Evolutionary conservation across 2,329 filamentous ascomycete genomes (phyloP).

Genomic region (Aspergillus sergii): DNA sequence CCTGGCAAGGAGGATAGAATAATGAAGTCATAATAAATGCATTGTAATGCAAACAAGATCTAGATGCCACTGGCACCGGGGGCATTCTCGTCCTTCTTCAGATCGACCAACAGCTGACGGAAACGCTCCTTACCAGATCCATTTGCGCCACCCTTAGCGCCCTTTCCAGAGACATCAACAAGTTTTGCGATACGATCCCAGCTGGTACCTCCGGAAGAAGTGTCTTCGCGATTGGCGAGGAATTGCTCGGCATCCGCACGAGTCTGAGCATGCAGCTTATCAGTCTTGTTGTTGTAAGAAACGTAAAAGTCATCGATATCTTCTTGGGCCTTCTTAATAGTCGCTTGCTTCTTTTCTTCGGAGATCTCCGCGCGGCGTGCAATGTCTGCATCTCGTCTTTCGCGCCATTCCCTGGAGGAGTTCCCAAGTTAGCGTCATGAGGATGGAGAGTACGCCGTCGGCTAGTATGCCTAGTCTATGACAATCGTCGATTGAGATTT

Average conservation of each 20-base stretch:
- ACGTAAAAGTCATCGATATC: conserved; percentile 99
- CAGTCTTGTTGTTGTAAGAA: conserved; percentile 97
- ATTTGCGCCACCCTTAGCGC: conserved; percentile 78
- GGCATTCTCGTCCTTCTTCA: conserved; percentile 93
- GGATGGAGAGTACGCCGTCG: not conserved
- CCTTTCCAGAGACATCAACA: conserved; percentile 96
- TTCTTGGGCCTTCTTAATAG: conserved; percentile 83
- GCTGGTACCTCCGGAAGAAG: conserved; percentile 89
- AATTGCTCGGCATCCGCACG: conserved; percentile 93
- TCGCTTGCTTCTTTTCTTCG: conserved; percentile 78
- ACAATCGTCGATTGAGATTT: not conserved
- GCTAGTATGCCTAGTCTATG: not conserved
- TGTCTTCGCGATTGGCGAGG: conserved; percentile 84
- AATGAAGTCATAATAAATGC: conserved; percentile 11
- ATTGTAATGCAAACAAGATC: conserved; percentile 13
- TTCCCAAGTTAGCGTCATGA: conserved; percentile 3
- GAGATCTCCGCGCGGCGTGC: conserved; percentile 84
- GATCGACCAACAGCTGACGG: conserved; percentile 80
- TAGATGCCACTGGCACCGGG: conserved; percentile 58
- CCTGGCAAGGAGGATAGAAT: conserved; percentile 6
- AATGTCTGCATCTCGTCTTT: conserved; percentile 80
- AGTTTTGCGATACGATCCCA: conserved; percentile 98
- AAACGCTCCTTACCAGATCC: conserved; percentile 96
- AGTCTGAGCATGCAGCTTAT: conserved; percentile 87
- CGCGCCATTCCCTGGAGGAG: conserved; percentile 73